Percentiles rank a stretch among this genome's conserved stretches.
Conservation (phyloP, 1,139 yeast genomes). For the Zhuliangozyma parablackwelliae region DNA sequence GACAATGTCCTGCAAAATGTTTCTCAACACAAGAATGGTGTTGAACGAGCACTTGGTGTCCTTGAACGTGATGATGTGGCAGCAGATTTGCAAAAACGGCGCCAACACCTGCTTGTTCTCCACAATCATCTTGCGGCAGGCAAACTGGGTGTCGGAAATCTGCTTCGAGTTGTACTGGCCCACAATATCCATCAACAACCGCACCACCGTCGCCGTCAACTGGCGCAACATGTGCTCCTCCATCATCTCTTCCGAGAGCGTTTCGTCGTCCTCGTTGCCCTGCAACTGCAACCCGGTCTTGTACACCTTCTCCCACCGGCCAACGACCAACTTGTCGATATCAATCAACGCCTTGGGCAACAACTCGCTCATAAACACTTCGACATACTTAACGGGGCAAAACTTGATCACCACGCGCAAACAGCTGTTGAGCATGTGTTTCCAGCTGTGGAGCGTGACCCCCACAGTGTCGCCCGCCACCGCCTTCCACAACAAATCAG, state of each 20-base stretch:
- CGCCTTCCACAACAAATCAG: constrained; percentile 74
- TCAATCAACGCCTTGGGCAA: constrained; percentile 73
- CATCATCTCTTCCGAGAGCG: constrained; percentile 95
- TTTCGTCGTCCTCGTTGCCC: constrained; percentile 72
- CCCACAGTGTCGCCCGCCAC: constrained; percentile 84
- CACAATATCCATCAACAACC: constrained; percentile 81
- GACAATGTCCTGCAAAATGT: constrained; percentile 62
- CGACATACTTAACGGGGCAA: constrained; percentile 72
- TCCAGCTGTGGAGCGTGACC: constrained; percentile 92
- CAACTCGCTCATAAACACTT: constrained; percentile 68
- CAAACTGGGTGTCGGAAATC: constrained; percentile 55
- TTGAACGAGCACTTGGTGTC: constrained; percentile 93
- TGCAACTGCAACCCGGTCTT: constrained; percentile 65
- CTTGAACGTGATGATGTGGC: constrained; percentile 74
- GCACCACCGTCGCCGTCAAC: constrained; percentile 87
- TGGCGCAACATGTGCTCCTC: constrained; percentile 93
- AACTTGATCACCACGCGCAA: constrained; percentile 81
- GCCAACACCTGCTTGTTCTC: constrained; percentile 66
- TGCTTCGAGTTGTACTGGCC: constrained; percentile 60
- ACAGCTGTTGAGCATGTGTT: constrained; percentile 89
- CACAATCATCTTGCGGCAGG: constrained; percentile 61
- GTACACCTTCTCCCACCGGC: constrained; percentile 73
- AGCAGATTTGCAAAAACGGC: constrained; percentile 70
- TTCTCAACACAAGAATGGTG: constrained; percentile 74
- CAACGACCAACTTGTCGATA: constrained; percentile 63